Evolutionary conservation across 148 eudicot species (phyloP).

Genomic region (Chenopodium formosanum): DNA sequence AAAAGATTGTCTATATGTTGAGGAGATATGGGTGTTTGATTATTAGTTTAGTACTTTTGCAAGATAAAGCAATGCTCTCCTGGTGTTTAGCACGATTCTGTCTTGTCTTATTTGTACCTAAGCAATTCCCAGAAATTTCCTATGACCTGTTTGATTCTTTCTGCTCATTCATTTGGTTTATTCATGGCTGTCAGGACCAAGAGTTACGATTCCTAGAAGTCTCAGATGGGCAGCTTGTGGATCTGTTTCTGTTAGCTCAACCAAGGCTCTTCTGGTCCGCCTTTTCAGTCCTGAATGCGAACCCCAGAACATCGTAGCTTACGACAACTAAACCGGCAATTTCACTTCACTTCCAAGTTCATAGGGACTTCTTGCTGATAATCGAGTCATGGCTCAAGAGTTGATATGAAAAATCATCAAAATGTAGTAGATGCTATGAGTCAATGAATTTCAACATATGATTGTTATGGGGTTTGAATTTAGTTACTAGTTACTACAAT

Average conservation of each 20-base stretch:
- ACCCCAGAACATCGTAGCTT: conserved; percentile 88
- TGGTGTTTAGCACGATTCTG: background rate
- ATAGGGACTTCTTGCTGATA: background rate
- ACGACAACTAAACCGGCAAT: conserved; percentile 26
- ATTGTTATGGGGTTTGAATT: background rate
- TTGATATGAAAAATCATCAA: background rate
- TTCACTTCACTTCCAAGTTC: background rate
- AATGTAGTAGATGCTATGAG: background rate
- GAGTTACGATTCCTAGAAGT: conserved; percentile 76
- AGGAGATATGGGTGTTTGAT: background rate
- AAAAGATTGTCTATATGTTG: background rate
- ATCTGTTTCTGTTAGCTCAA: conserved; percentile 58
- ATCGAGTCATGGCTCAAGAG: background rate
- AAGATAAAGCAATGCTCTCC: background rate
- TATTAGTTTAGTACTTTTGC: background rate
- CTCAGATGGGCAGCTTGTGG: conserved; percentile 96
- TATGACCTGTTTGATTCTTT: background rate
- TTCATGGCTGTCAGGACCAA: conserved; percentile 54
- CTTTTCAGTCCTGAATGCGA: conserved; percentile 93
- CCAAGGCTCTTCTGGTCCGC: conserved; percentile 72
- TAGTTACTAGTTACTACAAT: background rate
- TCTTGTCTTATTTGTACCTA: background rate
- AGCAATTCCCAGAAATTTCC: conserved; percentile 2
- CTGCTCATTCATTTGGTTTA: conserved; percentile 3
- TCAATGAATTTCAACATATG: background rate